phyloP scores from a whole-genome alignment of 495 filamentous ascomycete species.

The Penicilliopsis zonata region DNA sequence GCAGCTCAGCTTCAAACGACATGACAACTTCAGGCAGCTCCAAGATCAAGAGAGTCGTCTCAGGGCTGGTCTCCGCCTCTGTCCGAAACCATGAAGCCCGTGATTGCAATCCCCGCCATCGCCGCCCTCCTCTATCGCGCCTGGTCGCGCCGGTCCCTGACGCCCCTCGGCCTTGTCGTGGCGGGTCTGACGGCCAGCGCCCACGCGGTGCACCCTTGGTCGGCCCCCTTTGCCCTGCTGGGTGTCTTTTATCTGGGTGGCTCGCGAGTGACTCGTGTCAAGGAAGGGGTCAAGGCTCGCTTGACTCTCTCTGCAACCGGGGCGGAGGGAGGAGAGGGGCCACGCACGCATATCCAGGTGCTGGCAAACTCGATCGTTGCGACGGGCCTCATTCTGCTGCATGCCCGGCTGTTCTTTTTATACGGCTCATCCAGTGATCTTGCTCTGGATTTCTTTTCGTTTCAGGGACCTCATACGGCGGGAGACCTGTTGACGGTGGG shows the following conservation, averaged over 20 bases:
- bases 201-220: slow-evolving; percentile 86
- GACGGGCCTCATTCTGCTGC: slow-evolving; percentile 57
- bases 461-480: no score
- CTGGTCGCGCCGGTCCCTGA: slow-evolving; percentile 61
- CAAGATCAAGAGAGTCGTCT: no score
- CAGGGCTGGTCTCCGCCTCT: no score
- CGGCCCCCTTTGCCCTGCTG: slow-evolving; percentile 71
- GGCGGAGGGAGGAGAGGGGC: slow-evolving; percentile 60
- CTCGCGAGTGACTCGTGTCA: slow-evolving; percentile 72
- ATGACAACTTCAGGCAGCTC: no score
- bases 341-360: slow-evolving; percentile 80
- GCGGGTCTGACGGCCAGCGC: slow-evolving; percentile 60
- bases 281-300: slow-evolving; percentile 71
- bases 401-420: slow-evolving; percentile 56
- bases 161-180: slow-evolving; percentile 54
- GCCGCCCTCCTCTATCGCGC: slow-evolving; percentile 55
- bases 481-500: slow-evolving; percentile 45
- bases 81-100: slow-evolving; percentile 49
- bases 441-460: no score
- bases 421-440: no score
- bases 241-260: slow-evolving; percentile 79
- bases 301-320: slow-evolving; percentile 70
- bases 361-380: slow-evolving; percentile 78
- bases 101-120: slow-evolving; percentile 55
- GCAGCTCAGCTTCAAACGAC: no score